Base-by-base conservation (phyloP, 2,329 filamentous ascomycete genomes). In the Neocucurbitaria cava region DNA sequence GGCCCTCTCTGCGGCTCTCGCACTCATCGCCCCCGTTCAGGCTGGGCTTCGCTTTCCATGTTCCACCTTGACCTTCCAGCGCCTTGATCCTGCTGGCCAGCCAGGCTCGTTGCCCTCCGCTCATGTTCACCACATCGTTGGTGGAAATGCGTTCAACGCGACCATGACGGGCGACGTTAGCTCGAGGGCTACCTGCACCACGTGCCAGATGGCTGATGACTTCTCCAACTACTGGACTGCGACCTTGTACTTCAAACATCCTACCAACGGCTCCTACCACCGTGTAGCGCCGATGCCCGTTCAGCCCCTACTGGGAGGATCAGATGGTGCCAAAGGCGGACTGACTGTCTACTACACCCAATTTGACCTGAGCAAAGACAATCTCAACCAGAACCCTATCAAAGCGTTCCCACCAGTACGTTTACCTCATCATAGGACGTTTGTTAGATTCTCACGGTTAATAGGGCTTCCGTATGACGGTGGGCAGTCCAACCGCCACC, bases 281-380 rank as follows among this genome's bases (percentile, higher is more conserved):
- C 61, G 64, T 13, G 64, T 69, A 1, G 60, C 62, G 8, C 50
- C 58, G 5, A 11, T 68, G 26, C 60, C 65, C 17, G 64, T 68
- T 7, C 64, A 68, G 47, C 65, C 65, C 11, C 54, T 69, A 4
- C 40, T 69, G n/a, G 66, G 64, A 7, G 61, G 61, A 43, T 65
- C 61, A 1, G 43, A 68, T 10, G 62, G 63, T 20, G 65, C 63
- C 15, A 11, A 49, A 43, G 68, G 66, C 28, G 68, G 68, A 23
- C 44, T 70, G 13, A 70, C 68, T 9, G 66, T 70, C 17, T 70
- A 70, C 58, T 70, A 70, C 42, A 70, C 65, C 1, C 68, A 70
- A 54, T 64, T 66, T 40, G 71, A 73, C 42, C 71, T 78, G 52
- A 50, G 8, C 39, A 64, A 38, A 41, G 72, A 69, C 50, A 74